phyloP scores from a whole-genome alignment of 345 rosid genomes.

The Orychophragmus violaceus region DNA sequence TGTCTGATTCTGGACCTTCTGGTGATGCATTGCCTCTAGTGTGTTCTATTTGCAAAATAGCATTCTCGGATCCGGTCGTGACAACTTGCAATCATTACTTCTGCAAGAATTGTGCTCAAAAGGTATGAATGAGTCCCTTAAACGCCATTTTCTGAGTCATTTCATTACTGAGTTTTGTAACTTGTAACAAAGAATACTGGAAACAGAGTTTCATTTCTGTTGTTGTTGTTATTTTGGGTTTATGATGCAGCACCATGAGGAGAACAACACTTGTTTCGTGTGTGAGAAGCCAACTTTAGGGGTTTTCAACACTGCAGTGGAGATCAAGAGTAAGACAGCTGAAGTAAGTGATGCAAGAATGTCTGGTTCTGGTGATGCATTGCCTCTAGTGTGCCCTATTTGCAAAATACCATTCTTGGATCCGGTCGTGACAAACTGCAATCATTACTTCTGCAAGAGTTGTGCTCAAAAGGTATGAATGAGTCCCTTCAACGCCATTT shows the following conservation, averaged over 20 bases:
- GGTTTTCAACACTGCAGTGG: slow-evolving; percentile 34
- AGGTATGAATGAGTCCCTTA: slow-evolving; percentile 36
- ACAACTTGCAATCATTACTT: slow-evolving; percentile 73
- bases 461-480: slow-evolving; percentile 67
- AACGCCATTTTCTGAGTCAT: too few relatives aligned
- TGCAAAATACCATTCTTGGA: slow-evolving; percentile 57
- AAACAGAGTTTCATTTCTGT: neutral
- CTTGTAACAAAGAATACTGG: neutral
- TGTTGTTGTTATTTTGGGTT: neutral
- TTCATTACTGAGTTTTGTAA: too few relatives aligned
- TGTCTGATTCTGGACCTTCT: neutral
- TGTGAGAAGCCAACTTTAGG: slow-evolving; percentile 58
- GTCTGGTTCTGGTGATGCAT: slow-evolving; percentile 10
- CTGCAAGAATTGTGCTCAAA: slow-evolving; percentile 64
- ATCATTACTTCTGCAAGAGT: slow-evolving; percentile 65
- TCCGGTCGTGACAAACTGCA: slow-evolving; percentile 67
- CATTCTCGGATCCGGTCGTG: slow-evolving; percentile 62
- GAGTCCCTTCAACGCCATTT: neutral
- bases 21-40: slow-evolving; percentile 47
- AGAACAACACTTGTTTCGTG: slow-evolving; percentile 12
- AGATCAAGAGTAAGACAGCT: slow-evolving; percentile 33
- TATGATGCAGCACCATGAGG: slow-evolving; percentile 33
- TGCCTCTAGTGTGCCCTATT: slow-evolving; percentile 67
- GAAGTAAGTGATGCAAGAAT: neutral
- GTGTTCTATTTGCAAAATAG: slow-evolving; percentile 60